Evolutionary conservation across 1,139 yeast genomes (phyloP), one percentile per base, ranked within the genome.

Genomic region (Geotrichum klebahnii): DNA sequence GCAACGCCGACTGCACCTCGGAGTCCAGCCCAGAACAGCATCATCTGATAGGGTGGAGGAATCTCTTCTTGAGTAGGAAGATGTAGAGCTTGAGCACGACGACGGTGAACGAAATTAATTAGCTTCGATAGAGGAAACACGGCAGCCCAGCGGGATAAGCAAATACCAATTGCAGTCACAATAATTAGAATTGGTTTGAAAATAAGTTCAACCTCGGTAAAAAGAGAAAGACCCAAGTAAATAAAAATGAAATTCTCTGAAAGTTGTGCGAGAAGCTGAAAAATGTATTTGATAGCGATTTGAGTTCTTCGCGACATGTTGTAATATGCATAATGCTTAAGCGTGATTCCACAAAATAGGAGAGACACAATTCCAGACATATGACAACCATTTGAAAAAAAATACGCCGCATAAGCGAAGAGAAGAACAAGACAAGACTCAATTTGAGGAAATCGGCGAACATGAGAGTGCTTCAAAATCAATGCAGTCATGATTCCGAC

Each of bases 1-100:
- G 98, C 99, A 2, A 94, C 99, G 58, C 99, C 99, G 32, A 94
- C 99, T 0, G 99, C 99, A 53, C 99, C 99, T 63, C 99, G 77
- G 53, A 94, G 74, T 4, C 99, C 99, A 1, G 98, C 98, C 99
- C 99, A 94, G 68, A 94, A 94, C 44, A 94, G 87, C 98, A 94
- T 92, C 88, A 90, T 88, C 69, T 94, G 98, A 67, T 94, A 94
- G 53, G 86, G 88, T 60, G 88, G 94, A 20, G 96, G 92, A 54
- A 94, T 89, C 68, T 90, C 97, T 60, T 90, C 97, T 1, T 86
- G 84, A n/a, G 75, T 69, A 4, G 77, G 65, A 33, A 72, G 35
- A 47, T 52, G 9, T 38, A 51, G 55, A 3, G 67, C 54, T 23
- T 55, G 44, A 5, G 72, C 70, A 58, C 83, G 77, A 19, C 85